A percentile compares a stretch with the other conserved stretches of the same genome.
Evolutionary conservation across 2,329 filamentous ascomycete species (phyloP).

Genomic region (Nothophaeocryptopus gaeumannii): DNA sequence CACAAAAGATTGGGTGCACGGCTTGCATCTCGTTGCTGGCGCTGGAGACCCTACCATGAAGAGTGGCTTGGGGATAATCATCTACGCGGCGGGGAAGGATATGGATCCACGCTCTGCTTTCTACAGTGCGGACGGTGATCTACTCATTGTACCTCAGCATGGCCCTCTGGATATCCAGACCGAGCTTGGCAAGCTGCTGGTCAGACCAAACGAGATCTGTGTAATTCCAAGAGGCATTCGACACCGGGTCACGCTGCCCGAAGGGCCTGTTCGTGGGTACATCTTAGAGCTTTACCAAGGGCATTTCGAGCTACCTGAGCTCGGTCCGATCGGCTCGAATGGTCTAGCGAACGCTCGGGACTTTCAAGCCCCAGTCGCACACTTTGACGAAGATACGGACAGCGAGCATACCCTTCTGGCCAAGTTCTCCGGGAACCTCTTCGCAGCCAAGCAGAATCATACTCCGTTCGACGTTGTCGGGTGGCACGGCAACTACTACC

Average conservation of each 20-base stretch:
- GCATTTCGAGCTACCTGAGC: conserved; percentile 63
- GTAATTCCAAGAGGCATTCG: conserved; percentile 66
- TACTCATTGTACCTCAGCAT: conserved; percentile 64
- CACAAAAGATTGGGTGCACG: conserved; percentile 65
- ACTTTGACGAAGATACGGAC: conserved; percentile 55
- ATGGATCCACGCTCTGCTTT: conserved; percentile 75
- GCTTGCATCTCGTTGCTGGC: conserved; percentile 70
- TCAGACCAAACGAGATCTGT: conserved; percentile 65
- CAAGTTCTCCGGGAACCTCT: conserved; percentile 62
- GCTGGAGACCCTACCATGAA: conserved; percentile 78
- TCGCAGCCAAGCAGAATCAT: conserved; percentile 60
- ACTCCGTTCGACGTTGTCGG: conserved; percentile 69
- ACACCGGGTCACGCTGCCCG: conserved; percentile 59
- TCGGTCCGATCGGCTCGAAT: conserved; percentile 65
- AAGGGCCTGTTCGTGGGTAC: conserved; percentile 62
- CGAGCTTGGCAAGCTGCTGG: conserved; percentile 62
- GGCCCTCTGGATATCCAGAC: conserved; percentile 66
- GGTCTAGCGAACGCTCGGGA: conserved; percentile 64
- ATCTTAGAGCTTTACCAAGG: conserved; percentile 65
- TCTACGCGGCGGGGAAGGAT: conserved; percentile 74
- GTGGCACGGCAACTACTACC: conserved; percentile 68
- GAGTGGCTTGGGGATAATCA: conserved; percentile 72
- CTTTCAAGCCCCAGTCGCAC: conserved; percentile 61
- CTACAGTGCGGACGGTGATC: conserved; percentile 74
- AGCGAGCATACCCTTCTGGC: conserved; percentile 57